phyloP scores from a whole-genome alignment of 768 basidiomycete species.

The Boletellus emodensis region DNA sequence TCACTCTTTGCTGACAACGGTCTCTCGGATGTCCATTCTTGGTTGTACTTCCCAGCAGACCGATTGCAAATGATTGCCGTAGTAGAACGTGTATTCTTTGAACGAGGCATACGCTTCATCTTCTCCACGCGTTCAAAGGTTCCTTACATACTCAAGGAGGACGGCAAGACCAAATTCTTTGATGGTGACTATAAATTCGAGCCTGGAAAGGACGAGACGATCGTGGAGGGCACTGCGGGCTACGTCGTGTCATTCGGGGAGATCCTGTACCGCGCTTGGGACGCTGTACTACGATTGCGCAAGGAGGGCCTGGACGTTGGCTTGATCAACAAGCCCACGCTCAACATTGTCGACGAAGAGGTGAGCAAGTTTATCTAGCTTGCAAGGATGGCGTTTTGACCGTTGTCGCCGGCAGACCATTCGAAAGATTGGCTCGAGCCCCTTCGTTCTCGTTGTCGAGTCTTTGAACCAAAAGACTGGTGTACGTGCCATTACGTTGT shows the following conservation, averaged over 20 bases:
- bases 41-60: conserved; percentile 88
- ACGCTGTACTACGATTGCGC: conserved; percentile 74
- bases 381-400: not conserved
- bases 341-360: conserved; percentile 83
- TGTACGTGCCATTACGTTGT: conserved; percentile 28
- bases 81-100: conserved; percentile 76
- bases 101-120: conserved; percentile 77
- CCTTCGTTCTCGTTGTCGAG: conserved; percentile 83
- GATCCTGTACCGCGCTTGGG: conserved; percentile 80
- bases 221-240: conserved; percentile 71
- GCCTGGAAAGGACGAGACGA: conserved; percentile 82
- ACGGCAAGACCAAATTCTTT: conserved; percentile 63
- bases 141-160: conserved; percentile 77
- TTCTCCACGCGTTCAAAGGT: conserved; percentile 91
- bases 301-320: conserved; percentile 76
- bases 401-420: conserved; percentile 39
- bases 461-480: conserved; percentile 88
- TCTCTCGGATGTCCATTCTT: conserved; percentile 72
- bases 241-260: conserved; percentile 86
- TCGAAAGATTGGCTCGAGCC: conserved; percentile 65
- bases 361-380: conserved; percentile 30
- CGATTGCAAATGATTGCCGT: conserved; percentile 75
- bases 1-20: conserved; percentile 87
- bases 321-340: conserved; percentile 79
- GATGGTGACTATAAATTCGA: conserved; percentile 71